Percentiles rank a stretch among this genome's conserved stretches.
Evolutionary conservation across 306 rosid species (phyloP).

Genomic region (Styphnolobium japonicum): DNA sequence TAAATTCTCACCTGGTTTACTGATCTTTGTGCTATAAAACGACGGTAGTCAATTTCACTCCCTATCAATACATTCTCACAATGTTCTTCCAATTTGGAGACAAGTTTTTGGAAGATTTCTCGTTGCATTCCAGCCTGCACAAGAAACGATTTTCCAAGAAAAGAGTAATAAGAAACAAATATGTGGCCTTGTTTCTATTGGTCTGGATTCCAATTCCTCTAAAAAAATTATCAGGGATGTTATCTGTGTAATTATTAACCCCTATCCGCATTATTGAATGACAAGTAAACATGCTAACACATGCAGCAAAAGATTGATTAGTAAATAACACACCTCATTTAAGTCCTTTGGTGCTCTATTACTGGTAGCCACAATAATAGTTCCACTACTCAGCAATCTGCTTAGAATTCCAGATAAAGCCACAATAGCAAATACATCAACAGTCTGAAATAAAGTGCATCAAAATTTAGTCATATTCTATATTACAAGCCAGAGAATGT

Average conservation of each 20-base stretch:
- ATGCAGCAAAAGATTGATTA: neutral
- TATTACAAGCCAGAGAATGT: slow-evolving; percentile 1
- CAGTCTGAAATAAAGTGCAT: slow-evolving; percentile 77
- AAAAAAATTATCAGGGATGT: slow-evolving; percentile 23
- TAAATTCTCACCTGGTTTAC: slow-evolving; percentile 52
- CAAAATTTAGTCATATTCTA: slow-evolving; percentile 32
- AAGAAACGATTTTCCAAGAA: neutral
- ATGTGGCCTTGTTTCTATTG: neutral
- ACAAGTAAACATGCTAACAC: neutral
- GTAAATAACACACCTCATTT: slow-evolving; percentile 61
- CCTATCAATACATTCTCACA: slow-evolving; percentile 72
- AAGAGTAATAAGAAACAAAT: neutral
- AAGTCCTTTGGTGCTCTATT: slow-evolving; percentile 89
- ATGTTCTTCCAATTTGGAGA: slow-evolving; percentile 69
- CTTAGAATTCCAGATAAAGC: slow-evolving; percentile 97
- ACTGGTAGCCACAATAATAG: slow-evolving; percentile 94
- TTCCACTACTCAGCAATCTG: slow-evolving; percentile 87
- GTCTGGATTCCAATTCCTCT: slow-evolving; percentile 6
- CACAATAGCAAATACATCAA: slow-evolving; percentile 99
- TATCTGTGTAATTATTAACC: neutral
- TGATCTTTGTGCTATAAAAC: slow-evolving; percentile 71
- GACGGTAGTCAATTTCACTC: slow-evolving; percentile 91
- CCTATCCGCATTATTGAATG: neutral
- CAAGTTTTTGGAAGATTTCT: slow-evolving; percentile 69
- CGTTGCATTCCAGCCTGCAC: slow-evolving; percentile 87